These are phyloP conservation scores for Colletotrichum falcatum DNA, from an alignment of 2,329 filamentous ascomycete species.

Conservation along the genomic window DNA sequence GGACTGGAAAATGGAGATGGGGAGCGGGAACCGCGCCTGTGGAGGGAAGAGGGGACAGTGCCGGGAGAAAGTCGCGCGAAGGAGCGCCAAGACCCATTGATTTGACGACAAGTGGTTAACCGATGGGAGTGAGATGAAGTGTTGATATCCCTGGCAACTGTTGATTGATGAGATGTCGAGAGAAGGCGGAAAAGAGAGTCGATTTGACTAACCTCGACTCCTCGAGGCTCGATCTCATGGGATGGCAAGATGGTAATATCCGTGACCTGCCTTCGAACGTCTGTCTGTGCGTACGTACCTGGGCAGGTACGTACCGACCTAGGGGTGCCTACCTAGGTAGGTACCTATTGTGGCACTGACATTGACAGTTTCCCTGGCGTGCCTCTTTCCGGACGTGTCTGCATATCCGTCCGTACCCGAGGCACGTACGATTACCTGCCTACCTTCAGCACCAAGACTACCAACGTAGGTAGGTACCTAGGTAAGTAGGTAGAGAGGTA, in stretches of 20 bases:
- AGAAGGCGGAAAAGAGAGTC: not conserved
- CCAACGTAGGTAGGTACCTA: too few relatives aligned
- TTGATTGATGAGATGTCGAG: not conserved
- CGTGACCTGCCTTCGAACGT: not conserved
- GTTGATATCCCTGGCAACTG: not conserved
- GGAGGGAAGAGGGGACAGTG: not conserved
- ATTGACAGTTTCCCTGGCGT: not conserved
- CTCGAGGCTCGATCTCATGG: not conserved
- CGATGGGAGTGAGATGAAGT: not conserved
- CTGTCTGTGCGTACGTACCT: not conserved
- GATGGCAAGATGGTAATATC: not conserved
- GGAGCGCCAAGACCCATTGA: slow-evolving; percentile 20
- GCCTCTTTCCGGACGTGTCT: not conserved
- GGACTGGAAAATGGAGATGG: slow-evolving; percentile 19
- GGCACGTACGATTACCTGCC: not conserved
- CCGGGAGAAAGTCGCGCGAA: slow-evolving; percentile 26
- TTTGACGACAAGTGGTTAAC: not conserved
- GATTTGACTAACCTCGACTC: too few relatives aligned
- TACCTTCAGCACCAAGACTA: too few relatives aligned
- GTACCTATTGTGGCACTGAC: not conserved
- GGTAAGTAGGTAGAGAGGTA: too few relatives aligned
- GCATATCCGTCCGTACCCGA: not conserved
- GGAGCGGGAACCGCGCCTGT: slow-evolving; percentile 2
- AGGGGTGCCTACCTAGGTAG: too few relatives aligned
- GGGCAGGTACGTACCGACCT: too few relatives aligned